A percentile compares a stretch with the other conserved stretches of the same genome.
Conservation (phyloP, 305 asterid species). For the Fraxinus sp. region DNA sequence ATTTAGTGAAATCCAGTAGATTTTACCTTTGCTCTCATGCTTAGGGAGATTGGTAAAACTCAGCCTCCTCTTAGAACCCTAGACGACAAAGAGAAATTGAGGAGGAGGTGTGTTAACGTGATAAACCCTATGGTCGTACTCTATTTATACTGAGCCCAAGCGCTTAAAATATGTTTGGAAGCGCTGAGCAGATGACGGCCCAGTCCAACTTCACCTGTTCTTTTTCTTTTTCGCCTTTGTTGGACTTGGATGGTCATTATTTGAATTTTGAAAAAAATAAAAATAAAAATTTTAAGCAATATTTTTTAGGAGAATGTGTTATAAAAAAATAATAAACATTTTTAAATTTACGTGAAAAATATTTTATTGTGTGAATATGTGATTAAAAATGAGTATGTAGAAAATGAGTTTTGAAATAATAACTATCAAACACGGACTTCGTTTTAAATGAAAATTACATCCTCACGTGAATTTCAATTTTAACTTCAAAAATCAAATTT, state of each 20-base stretch:
- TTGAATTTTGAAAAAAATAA: background rate
- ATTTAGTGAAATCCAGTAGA: background rate
- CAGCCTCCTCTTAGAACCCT: background rate
- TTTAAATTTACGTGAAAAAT: too few relatives aligned
- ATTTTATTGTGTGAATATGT: too few relatives aligned
- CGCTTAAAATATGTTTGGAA: background rate
- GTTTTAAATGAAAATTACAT: too few relatives aligned
- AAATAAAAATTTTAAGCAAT: too few relatives aligned
- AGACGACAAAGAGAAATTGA: background rate
- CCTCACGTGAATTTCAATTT: background rate
- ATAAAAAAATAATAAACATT: too few relatives aligned
- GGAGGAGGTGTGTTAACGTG: background rate
- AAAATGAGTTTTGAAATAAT: background rate
- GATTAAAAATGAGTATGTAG: too few relatives aligned
- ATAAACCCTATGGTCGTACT: background rate
- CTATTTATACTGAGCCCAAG: background rate
- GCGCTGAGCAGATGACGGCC: background rate
- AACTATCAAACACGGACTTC: background rate
- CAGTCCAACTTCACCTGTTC: background rate
- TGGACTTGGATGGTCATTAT: background rate
- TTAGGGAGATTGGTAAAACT: background rate
- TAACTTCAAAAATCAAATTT: too few relatives aligned
- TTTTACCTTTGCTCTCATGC: conserved; percentile 35
- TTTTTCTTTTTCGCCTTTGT: background rate
- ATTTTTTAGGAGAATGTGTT: background rate